These are phyloP conservation scores for Blumeria graminis DNA, from an alignment of 2,329 filamentous ascomycete genomes.

Conservation along the genomic window DNA sequence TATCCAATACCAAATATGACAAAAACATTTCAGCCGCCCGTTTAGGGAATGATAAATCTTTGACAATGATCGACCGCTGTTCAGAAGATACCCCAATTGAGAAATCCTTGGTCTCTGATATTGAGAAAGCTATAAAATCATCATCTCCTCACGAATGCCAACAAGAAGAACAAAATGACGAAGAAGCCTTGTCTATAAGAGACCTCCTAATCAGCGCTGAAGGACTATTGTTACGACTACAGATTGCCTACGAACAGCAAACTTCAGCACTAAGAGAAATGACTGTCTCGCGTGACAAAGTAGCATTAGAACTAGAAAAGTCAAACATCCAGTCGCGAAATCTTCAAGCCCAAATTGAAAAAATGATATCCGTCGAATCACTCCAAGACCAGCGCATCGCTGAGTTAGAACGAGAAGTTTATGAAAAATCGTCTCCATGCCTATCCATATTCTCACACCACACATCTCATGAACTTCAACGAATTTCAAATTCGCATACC, in stretches of 20 bases:
- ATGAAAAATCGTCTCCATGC: slow-evolving; percentile 13
- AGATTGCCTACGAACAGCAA: slow-evolving; percentile 31
- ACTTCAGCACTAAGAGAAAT: slow-evolving; percentile 26
- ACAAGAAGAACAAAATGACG: too few relatives aligned
- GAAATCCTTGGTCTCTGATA: too few relatives aligned
- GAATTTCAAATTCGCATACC: not conserved
- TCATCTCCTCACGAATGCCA: too few relatives aligned
- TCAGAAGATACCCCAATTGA: too few relatives aligned
- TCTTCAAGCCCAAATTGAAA: slow-evolving; percentile 34
- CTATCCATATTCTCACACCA: not conserved
- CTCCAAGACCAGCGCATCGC: slow-evolving; percentile 29
- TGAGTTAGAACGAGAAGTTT: slow-evolving; percentile 25
- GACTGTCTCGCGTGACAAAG: slow-evolving; percentile 26
- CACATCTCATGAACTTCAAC: not conserved
- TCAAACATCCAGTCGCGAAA: slow-evolving; percentile 26
- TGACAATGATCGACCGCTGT: too few relatives aligned
- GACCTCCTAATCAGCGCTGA: slow-evolving; percentile 34
- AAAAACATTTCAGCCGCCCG: too few relatives aligned
- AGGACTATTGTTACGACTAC: slow-evolving; percentile 29
- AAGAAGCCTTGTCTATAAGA: slow-evolving; percentile 17
- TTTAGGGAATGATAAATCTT: too few relatives aligned
- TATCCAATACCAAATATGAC: too few relatives aligned
- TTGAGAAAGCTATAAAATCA: too few relatives aligned
- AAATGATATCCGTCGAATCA: slow-evolving; percentile 27
- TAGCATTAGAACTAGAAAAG: slow-evolving; percentile 31